Evolutionary conservation across 495 filamentous ascomycete genomes (phyloP).

Genomic region (Collariella sp.): DNA sequence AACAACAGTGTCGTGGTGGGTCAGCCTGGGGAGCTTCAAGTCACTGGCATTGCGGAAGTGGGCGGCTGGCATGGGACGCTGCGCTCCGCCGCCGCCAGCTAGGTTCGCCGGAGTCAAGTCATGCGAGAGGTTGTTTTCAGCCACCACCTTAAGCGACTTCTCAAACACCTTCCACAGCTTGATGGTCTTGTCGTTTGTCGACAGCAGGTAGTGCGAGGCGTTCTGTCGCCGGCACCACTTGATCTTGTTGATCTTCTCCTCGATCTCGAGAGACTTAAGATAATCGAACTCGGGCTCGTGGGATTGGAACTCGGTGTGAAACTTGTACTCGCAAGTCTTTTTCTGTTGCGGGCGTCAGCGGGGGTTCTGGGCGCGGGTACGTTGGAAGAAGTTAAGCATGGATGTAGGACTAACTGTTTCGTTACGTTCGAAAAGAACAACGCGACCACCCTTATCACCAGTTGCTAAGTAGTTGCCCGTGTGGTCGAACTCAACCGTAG

Average conservation of each 20-base stretch:
- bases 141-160: constrained; percentile 96
- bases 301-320: constrained; percentile 98
- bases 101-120: constrained; percentile 77
- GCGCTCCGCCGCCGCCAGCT: constrained; percentile 65
- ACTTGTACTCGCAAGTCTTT: constrained; percentile 99
- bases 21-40: constrained; percentile 87
- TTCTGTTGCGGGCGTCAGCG: constrained; percentile 51
- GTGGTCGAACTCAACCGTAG: constrained; percentile 97
- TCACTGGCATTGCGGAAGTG: constrained; percentile 74
- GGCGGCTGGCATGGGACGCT: constrained; percentile 55
- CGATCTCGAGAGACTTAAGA: constrained; percentile 96
- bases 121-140: constrained; percentile 95
- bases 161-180: constrained; percentile 99
- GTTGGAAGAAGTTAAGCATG: not conserved
- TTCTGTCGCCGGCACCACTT: constrained; percentile 99
- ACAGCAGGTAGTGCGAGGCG: constrained; percentile 94
- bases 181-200: constrained; percentile 99
- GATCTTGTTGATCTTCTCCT: constrained; percentile 99
- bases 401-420: constrained; percentile 64
- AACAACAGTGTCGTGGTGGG: constrained; percentile 97
- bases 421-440: constrained; percentile 95
- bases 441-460: constrained; percentile 93
- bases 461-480: constrained; percentile 97
- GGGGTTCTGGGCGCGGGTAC: not conserved
- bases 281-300: constrained; percentile 99